Conservation (phyloP, 169 alveolate species). For the Pseudocohnilembus persalinus region DNA sequence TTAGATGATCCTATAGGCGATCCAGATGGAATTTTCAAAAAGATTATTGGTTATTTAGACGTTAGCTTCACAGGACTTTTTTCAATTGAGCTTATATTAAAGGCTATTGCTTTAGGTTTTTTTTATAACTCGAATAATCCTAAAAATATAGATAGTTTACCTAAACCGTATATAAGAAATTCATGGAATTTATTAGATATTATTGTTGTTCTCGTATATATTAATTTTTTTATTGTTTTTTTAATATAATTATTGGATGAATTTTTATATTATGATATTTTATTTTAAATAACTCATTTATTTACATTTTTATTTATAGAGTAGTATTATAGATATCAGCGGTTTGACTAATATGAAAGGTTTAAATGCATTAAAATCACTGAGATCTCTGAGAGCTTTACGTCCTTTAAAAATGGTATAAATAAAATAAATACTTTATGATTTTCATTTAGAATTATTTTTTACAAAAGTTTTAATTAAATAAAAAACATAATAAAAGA, state of each 20-base stretch:
- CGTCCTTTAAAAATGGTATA: slow-evolving; percentile 11
- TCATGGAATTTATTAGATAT: slow-evolving; percentile 20
- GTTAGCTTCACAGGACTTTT: background rate
- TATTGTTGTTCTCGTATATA: background rate
- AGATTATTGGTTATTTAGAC: background rate
- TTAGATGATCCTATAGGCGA: background rate
- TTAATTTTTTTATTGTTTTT: too few relatives aligned
- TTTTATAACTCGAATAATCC: background rate
- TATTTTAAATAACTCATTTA: too few relatives aligned
- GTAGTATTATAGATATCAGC: background rate
- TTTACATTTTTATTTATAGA: background rate
- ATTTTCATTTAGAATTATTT: too few relatives aligned
- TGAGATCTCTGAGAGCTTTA: slow-evolving; percentile 8
- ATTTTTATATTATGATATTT: background rate
- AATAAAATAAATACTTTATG: too few relatives aligned
- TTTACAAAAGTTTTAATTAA: too few relatives aligned
- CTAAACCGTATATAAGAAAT: slow-evolving; percentile 1
- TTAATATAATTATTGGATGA: too few relatives aligned
- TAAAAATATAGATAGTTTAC: background rate
- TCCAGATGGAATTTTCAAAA: background rate
- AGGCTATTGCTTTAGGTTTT: background rate
- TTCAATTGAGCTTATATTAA: background rate
- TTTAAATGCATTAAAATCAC: slow-evolving; percentile 13
- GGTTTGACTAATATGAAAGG: background rate
- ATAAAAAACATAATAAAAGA: too few relatives aligned